A percentile compares a stretch with the other conserved stretches of the same genome.
These are phyloP conservation scores for Viola pubescens DNA, from an alignment of 441 rosid species.

Conservation along the genomic window DNA sequence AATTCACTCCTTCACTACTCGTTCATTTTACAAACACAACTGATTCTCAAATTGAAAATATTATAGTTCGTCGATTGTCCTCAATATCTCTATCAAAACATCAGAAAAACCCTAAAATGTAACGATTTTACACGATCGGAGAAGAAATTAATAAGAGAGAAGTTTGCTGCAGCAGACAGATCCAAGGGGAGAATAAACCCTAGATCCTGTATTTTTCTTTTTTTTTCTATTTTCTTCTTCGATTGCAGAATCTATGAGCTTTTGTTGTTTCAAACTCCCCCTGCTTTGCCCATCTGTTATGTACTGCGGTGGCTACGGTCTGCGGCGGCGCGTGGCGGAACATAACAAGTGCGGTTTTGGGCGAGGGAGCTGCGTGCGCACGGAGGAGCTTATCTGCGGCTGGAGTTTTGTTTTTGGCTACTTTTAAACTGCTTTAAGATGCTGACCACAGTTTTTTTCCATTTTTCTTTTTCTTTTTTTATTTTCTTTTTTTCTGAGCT, in stretches of 20 bases:
- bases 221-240: conserved; percentile 5
- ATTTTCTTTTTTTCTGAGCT: neutral
- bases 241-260: conserved; percentile 22
- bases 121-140: neutral
- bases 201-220: conserved; percentile 39
- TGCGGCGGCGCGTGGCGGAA: too few species aligned
- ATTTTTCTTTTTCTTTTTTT: too few species aligned
- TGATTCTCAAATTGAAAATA: conserved; percentile 2
- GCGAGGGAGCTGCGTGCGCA: neutral
- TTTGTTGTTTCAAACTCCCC: neutral
- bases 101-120: conserved; percentile 13
- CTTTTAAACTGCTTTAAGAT: neutral
- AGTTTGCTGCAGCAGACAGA: conserved; percentile 21
- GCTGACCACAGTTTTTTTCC: neutral
- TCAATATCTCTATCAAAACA: too few species aligned
- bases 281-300: neutral
- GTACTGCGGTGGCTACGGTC: neutral
- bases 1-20: conserved; percentile 11
- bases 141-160: neutral
- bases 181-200: conserved; percentile 38
- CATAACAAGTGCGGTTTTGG: too few species aligned
- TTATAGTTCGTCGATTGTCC: neutral
- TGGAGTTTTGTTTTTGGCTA: neutral
- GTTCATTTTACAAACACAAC: conserved; percentile 14
- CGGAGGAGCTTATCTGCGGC: neutral